phyloP scores from a whole-genome alignment of 768 basidiomycete genomes.

The Calvatia gigantea region DNA sequence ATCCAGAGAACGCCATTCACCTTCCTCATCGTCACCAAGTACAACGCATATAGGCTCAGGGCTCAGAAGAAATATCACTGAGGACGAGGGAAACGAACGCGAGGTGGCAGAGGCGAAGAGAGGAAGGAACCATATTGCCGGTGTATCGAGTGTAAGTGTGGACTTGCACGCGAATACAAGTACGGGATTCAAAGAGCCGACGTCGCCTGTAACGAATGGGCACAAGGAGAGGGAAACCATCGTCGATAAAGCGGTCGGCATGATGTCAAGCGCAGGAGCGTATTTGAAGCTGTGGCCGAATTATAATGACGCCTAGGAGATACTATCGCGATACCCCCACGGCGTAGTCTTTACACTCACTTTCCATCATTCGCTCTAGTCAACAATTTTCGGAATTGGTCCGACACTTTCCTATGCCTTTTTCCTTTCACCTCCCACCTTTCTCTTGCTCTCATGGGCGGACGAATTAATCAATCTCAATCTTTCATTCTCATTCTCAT shows the following conservation, averaged over 20 bases:
- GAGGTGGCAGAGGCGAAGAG: constrained; percentile 8
- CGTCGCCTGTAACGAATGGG: constrained; percentile 14
- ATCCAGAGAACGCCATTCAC: constrained; percentile 4
- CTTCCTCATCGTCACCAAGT: constrained; percentile 6
- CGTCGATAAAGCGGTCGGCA: constrained; percentile 62
- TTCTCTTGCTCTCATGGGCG: neutral
- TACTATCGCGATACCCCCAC: neutral
- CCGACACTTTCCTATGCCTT: neutral
- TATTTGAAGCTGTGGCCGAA: constrained; percentile 56
- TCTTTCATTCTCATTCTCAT: neutral
- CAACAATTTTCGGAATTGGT: neutral
- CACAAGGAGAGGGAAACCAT: constrained; percentile 27
- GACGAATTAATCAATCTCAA: neutral
- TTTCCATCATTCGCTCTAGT: neutral
- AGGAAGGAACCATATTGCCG: neutral
- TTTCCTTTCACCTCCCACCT: neutral
- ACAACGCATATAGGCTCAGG: neutral
- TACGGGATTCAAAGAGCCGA: constrained; percentile 10
- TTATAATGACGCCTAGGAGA: neutral
- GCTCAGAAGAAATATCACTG: neutral
- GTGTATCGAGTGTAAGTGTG: neutral
- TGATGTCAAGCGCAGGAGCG: constrained; percentile 77
- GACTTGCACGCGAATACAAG: constrained; percentile 12
- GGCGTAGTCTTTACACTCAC: neutral
- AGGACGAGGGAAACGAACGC: neutral